Evolutionary conservation across 768 basidiomycete genomes (phyloP).

Genomic region (Lentinula sp.): DNA sequence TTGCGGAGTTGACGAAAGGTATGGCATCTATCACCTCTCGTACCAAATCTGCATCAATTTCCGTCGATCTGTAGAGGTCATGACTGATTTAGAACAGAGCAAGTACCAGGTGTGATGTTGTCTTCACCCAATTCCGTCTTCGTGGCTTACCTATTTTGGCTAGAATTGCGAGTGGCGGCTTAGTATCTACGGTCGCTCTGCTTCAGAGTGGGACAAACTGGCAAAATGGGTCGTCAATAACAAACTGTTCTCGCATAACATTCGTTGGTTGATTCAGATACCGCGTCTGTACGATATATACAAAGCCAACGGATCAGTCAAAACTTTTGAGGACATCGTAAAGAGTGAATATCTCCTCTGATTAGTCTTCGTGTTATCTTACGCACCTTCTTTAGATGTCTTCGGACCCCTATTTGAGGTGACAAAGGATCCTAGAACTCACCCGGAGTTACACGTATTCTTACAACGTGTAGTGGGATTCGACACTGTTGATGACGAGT

Average conservation of each 20-base stretch:
- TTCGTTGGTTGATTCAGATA: constrained; percentile 95
- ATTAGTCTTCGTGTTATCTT: not conserved
- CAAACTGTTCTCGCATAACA: constrained; percentile 93
- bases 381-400: constrained; percentile 50
- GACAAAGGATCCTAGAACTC: constrained; percentile 81
- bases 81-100: constrained; percentile 96
- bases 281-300: constrained; percentile 95
- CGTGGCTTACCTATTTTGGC: not conserved
- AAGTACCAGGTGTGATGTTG: constrained; percentile 79
- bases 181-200: constrained; percentile 84
- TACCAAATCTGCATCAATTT: not conserved
- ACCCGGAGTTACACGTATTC: constrained; percentile 94
- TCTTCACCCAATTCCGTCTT: not conserved
- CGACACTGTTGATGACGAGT: constrained; percentile 98
- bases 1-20: constrained; percentile 94
- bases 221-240: constrained; percentile 95
- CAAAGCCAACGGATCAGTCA: constrained; percentile 77
- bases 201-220: constrained; percentile 94
- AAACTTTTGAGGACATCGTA: constrained; percentile 89
- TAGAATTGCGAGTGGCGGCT: constrained; percentile 97
- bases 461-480: constrained; percentile 94
- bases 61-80: constrained; percentile 59
- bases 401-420: constrained; percentile 95
- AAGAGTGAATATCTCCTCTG: constrained; percentile 50
- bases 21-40: constrained; percentile 6